phyloP scores from a whole-genome alignment of 225 moss, liverwort and hornwort genomes.

The Marchantia paleacea region DNA sequence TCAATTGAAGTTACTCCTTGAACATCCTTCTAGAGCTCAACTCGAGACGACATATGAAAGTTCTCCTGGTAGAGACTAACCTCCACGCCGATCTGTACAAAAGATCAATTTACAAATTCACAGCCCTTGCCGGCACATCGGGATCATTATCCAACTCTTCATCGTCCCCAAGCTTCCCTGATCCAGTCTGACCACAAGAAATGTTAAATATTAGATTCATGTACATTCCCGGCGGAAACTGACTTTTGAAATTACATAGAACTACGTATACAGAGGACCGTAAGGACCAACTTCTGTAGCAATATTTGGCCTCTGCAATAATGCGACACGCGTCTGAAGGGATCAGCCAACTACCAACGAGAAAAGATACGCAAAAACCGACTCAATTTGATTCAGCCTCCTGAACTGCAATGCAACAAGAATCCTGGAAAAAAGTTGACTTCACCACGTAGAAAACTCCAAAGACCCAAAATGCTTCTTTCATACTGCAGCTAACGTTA shows the following conservation, averaged over 20 bases:
- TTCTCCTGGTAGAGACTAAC: slow-evolving; percentile 23
- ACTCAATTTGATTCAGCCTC: too few species aligned
- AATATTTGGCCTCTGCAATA: too few species aligned
- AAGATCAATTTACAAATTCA: slow-evolving; percentile 61
- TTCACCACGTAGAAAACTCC: neutral
- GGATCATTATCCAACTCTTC: slow-evolving; percentile 72
- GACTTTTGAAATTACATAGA: too few species aligned
- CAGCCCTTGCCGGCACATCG: slow-evolving; percentile 76
- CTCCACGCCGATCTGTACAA: slow-evolving; percentile 40
- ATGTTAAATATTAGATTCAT: neutral
- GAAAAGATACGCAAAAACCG: too few species aligned
- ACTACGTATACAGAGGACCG: too few species aligned
- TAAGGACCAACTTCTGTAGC: too few species aligned
- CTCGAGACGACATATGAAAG: slow-evolving; percentile 9
- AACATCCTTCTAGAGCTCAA: slow-evolving; percentile 17
- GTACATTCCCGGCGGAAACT: neutral
- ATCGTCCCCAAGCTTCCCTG: slow-evolving; percentile 49
- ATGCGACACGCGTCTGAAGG: too few species aligned
- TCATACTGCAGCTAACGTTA: neutral
- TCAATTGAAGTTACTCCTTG: slow-evolving; percentile 1
- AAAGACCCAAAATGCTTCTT: too few species aligned
- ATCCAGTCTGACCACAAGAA: slow-evolving; percentile 41
- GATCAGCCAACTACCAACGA: too few species aligned
- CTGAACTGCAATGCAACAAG: neutral
- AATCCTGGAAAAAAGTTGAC: neutral